phyloP scores from a whole-genome alignment of 208 protist species.

The Wallacemonas sp. region DNA sequence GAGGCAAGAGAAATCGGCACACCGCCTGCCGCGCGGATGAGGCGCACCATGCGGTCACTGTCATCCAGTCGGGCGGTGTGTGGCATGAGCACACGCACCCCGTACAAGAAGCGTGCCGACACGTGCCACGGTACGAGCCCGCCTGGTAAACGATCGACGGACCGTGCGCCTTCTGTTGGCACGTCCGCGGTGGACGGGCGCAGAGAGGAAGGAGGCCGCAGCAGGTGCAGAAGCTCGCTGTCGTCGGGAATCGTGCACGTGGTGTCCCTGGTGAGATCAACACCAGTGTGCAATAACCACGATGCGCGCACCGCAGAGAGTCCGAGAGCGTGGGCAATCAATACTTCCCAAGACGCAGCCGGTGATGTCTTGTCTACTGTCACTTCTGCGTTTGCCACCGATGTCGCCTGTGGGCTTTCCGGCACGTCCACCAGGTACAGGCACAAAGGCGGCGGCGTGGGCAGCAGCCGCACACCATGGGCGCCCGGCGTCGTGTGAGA shows the following conservation, averaged over 20 bases:
- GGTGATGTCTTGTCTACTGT: neutral
- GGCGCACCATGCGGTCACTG: neutral
- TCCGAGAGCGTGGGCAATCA: constrained; percentile 47
- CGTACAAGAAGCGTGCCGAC: constrained; percentile 9
- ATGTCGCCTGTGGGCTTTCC: neutral
- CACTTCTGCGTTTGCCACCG: neutral
- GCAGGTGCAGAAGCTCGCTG: neutral
- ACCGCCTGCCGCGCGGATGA: neutral
- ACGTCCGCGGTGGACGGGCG: neutral
- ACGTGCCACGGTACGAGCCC: neutral
- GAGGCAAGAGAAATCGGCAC: neutral
- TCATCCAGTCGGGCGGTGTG: neutral
- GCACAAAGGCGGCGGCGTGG: neutral
- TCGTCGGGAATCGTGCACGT: neutral
- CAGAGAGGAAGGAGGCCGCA: neutral
- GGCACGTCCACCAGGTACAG: constrained; percentile 11
- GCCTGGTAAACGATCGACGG: neutral
- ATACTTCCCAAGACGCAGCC: constrained; percentile 13
- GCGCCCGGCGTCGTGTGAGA: neutral
- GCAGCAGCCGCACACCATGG: too few relatives aligned
- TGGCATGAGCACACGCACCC: constrained; percentile 14
- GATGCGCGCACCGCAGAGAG: constrained; percentile 34
- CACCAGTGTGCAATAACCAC: constrained; percentile 25
- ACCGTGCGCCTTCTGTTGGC: neutral
- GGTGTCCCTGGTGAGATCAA: too few relatives aligned